Evolutionary conservation across 2,329 filamentous ascomycete species (phyloP).

Genomic region (Nothopassalora personata): DNA sequence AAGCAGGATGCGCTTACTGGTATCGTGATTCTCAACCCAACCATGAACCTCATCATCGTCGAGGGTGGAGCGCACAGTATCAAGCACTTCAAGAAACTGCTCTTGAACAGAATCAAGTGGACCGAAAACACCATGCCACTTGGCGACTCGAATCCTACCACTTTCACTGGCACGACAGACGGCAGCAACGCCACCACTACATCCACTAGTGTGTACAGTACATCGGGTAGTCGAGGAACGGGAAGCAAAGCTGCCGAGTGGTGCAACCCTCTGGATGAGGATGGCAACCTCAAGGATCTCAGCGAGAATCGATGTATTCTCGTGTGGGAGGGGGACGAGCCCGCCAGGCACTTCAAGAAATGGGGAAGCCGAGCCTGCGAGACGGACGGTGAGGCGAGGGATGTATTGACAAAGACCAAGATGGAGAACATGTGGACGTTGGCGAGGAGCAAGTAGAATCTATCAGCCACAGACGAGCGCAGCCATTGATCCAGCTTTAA

Average conservation of each 20-base stretch:
- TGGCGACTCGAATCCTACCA: conserved; percentile 23
- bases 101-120: conserved; percentile 94
- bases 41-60: conserved; percentile 81
- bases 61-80: conserved; percentile 84
- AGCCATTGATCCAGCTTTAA: too few species aligned
- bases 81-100: conserved; percentile 81
- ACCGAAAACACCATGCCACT: conserved; percentile 75
- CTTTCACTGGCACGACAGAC: conserved; percentile 27
- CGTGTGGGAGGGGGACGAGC: conserved; percentile 87
- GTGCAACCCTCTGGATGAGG: conserved; percentile 73
- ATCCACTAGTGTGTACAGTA: background rate
- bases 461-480: background rate
- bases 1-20: conserved; percentile 84
- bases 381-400: conserved; percentile 81
- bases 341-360: conserved; percentile 72
- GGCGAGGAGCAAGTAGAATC: conserved; percentile 58
- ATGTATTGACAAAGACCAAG: conserved; percentile 71
- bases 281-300: conserved; percentile 74
- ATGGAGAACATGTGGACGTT: conserved; percentile 94
- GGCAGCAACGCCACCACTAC: conserved; percentile 16
- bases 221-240: conserved; percentile 28
- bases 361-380: conserved; percentile 91
- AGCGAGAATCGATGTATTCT: conserved; percentile 74
- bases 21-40: conserved; percentile 85
- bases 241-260: conserved; percentile 62